A percentile compares a stretch with the other conserved stretches of the same genome.
phyloP scores from a whole-genome alignment of 306 rosid genomes.

The Trichosanthes truncata region DNA sequence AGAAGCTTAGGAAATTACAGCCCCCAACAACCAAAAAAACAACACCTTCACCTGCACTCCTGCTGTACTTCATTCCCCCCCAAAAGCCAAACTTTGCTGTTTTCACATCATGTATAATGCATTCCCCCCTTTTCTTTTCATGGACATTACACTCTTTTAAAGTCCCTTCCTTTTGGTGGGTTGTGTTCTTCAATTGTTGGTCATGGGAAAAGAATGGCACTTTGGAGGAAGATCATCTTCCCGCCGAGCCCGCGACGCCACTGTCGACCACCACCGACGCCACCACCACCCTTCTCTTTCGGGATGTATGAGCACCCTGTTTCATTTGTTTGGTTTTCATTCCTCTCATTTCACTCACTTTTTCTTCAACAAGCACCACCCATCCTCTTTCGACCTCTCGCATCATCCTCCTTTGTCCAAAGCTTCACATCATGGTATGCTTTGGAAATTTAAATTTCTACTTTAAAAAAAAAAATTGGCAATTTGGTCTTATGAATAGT shows the following conservation, averaged over 20 bases:
- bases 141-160: background rate
- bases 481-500: background rate
- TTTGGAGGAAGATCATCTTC: background rate
- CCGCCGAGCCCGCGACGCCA: background rate
- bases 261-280: background rate
- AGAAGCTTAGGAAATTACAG: background rate
- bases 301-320: background rate
- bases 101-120: background rate
- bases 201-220: background rate
- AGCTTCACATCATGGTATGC: background rate
- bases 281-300: background rate
- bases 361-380: background rate
- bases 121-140: background rate
- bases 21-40: background rate
- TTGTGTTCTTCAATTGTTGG: background rate
- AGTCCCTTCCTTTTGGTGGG: background rate
- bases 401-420: background rate
- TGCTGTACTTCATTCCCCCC: background rate
- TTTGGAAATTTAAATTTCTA: background rate
- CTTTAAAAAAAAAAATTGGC: no score
- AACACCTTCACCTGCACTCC: background rate
- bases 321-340: background rate
- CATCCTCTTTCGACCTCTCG: background rate
- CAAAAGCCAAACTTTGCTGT: background rate
- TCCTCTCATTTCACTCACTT: background rate